Conservation (phyloP, 78 protist genomes). For the Dictyostelium firmibasis region DNA sequence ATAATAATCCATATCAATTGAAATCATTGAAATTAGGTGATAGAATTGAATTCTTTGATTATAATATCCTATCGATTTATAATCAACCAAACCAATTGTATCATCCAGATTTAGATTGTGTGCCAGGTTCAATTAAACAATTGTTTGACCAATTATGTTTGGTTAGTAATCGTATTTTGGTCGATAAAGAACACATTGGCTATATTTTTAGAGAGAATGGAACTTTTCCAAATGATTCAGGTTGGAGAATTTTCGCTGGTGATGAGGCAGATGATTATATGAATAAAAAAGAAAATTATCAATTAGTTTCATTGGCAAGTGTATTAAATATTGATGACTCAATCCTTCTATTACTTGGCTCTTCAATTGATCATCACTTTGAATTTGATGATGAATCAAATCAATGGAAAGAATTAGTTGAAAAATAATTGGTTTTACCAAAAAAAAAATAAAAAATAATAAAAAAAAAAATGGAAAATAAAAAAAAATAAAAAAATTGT, state of each 20-base stretch:
- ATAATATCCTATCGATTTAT: background rate
- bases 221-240: slow-evolving; percentile 14
- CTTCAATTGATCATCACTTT: slow-evolving; percentile 1
- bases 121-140: slow-evolving; percentile 21
- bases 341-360: background rate
- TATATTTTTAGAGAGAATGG: slow-evolving; percentile 40
- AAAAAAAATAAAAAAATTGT: too few relatives aligned
- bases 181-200: background rate
- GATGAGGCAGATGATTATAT: slow-evolving; percentile 39
- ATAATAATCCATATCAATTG: slow-evolving; percentile 19
- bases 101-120: background rate
- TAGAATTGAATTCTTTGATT: background rate
- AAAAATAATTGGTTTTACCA: background rate
- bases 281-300: background rate
- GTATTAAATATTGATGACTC: slow-evolving; percentile 47
- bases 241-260: slow-evolving; percentile 48
- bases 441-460: too few relatives aligned
- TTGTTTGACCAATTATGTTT: slow-evolving; percentile 20
- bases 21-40: slow-evolving; percentile 10
- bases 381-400: slow-evolving; percentile 2
- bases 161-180: background rate
- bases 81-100: background rate
- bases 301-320: background rate
- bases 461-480: background rate
- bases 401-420: slow-evolving; percentile 35